Conservation (phyloP, 352 stramenopile species). For the Phytopythium mirpurense region DNA sequence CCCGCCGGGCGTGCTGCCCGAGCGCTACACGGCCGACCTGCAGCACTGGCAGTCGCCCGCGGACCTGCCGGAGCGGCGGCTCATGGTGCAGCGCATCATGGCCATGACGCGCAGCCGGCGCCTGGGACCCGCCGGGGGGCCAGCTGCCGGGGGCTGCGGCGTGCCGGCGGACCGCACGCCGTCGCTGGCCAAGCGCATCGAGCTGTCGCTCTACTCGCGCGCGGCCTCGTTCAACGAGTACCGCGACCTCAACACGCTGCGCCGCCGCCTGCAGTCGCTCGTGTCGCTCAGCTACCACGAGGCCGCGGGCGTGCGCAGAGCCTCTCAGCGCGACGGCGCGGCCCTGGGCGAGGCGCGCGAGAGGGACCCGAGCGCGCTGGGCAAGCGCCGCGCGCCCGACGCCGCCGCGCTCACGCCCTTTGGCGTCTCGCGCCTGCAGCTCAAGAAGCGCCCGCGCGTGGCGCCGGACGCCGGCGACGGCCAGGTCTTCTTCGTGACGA, state of each 20-base stretch:
- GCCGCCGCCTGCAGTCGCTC: slow-evolving; percentile 72
- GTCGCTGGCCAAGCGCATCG: slow-evolving; percentile 81
- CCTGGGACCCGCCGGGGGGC: slow-evolving; percentile 9
- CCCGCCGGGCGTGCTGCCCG: slow-evolving; percentile 58
- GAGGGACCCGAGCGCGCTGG: slow-evolving; percentile 14
- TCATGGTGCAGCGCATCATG: slow-evolving; percentile 88
- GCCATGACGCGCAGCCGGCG: slow-evolving; percentile 76
- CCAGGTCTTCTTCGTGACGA: slow-evolving; percentile 50
- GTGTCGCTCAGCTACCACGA: slow-evolving; percentile 87
- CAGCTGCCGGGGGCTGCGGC: background rate
- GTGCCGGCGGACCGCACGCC: slow-evolving; percentile 50
- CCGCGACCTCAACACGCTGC: slow-evolving; percentile 79
- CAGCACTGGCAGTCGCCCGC: slow-evolving; percentile 81
- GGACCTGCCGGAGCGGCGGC: slow-evolving; percentile 65
- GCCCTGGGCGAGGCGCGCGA: background rate
- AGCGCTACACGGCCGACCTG: slow-evolving; percentile 74
- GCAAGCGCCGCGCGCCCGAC: slow-evolving; percentile 45
- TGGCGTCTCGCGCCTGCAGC: slow-evolving; percentile 51
- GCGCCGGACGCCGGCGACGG: slow-evolving; percentile 9
- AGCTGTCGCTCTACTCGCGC: slow-evolving; percentile 80
- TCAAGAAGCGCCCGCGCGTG: slow-evolving; percentile 18
- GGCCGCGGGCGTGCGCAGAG: slow-evolving; percentile 56
- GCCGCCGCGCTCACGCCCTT: slow-evolving; percentile 31
- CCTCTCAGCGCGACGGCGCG: background rate
- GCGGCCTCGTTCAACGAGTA: slow-evolving; percentile 83